These are phyloP conservation scores for Neofusicoccum sp. DNA, from an alignment of 2,329 filamentous ascomycete genomes.

Conservation along the genomic window DNA sequence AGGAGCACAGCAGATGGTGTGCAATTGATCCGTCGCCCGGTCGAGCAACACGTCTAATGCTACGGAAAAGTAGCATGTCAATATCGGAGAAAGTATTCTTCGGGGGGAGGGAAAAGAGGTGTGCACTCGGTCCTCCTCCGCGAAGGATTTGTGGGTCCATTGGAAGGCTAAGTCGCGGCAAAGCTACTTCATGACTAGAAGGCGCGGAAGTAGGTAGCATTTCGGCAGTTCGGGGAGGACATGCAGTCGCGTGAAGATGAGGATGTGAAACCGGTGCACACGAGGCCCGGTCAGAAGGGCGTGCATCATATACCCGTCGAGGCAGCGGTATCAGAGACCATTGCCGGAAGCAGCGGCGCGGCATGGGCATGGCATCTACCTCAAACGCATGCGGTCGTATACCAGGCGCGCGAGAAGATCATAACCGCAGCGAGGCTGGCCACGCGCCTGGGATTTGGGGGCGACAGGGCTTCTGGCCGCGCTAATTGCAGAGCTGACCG, in stretches of 20 bases:
- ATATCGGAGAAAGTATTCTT: too few species aligned
- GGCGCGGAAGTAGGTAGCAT: background rate
- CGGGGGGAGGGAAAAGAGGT: too few species aligned
- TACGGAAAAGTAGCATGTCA: too few species aligned
- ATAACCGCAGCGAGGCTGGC: background rate
- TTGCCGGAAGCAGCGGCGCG: background rate
- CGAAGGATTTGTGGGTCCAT: background rate
- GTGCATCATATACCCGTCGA: background rate
- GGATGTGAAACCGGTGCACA: background rate
- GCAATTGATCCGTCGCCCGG: too few species aligned
- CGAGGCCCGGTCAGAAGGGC: background rate
- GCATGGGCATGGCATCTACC: background rate
- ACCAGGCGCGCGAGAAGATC: background rate
- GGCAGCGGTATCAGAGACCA: background rate
- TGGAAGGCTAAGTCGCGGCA: background rate
- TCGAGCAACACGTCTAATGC: too few species aligned
- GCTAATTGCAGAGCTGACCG: background rate
- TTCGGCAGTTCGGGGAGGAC: background rate
- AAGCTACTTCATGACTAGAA: background rate
- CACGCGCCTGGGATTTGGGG: background rate
- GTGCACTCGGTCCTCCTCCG: too few species aligned
- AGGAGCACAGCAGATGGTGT: too few species aligned
- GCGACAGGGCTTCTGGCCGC: background rate
- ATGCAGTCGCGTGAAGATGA: background rate
- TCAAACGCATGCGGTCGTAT: constrained; percentile 1